phyloP scores from a whole-genome alignment of 768 basidiomycete species.

The Boletus rubropictus region DNA sequence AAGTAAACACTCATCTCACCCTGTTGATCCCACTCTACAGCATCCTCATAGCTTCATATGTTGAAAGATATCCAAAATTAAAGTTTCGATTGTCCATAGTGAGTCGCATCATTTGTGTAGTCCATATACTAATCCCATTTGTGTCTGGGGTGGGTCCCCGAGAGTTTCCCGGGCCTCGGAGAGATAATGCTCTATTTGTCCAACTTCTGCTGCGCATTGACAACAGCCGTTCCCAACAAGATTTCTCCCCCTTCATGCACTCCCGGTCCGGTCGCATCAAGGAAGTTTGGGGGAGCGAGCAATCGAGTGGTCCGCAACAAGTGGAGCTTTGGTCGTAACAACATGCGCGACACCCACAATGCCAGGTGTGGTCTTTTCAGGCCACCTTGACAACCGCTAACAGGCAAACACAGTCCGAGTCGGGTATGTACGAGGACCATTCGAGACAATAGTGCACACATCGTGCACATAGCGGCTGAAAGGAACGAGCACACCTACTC shows the following conservation, averaged over 20 bases:
- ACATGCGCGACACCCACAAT: neutral
- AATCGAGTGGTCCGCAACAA: neutral
- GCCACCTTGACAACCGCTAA: neutral
- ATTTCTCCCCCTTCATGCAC: neutral
- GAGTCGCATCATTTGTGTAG: conserved; percentile 5
- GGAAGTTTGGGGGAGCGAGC: neutral
- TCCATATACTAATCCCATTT: conserved; percentile 9
- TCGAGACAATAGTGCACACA: neutral
- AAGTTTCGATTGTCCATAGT: conserved; percentile 7
- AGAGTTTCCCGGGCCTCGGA: neutral
- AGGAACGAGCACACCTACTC: neutral
- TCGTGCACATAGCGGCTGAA: neutral
- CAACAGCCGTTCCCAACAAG: conserved; percentile 1
- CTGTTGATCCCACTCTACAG: neutral
- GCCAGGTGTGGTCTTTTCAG: neutral
- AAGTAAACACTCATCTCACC: conserved; percentile 2
- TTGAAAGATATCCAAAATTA: conserved; percentile 15
- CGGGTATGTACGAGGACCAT: neutral
- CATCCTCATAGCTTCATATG: conserved; percentile 7
- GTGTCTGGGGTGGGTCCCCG: conserved; percentile 1
- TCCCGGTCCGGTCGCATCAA: conserved; percentile 6
- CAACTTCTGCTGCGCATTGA: conserved; percentile 1
- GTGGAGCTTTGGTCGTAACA: neutral
- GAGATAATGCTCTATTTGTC: neutral
- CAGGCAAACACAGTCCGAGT: neutral